phyloP scores from a whole-genome alignment of 2,329 filamentous ascomycete species.

The Phyllachora maydis region DNA sequence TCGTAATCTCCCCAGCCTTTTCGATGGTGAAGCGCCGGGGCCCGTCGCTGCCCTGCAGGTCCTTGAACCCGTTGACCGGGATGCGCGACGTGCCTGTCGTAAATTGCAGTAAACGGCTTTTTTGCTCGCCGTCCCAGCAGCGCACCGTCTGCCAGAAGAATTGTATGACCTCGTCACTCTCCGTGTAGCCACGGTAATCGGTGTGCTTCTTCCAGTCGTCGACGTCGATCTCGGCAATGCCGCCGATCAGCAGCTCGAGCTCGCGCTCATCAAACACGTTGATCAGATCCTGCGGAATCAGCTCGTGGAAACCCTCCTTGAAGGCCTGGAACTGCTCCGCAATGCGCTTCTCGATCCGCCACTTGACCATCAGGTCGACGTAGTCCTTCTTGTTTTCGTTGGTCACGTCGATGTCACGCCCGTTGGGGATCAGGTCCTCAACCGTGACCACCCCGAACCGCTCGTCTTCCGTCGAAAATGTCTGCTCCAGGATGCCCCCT shows the following conservation, averaged over 20 bases:
- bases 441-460: conserved; percentile 87
- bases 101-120: conserved; percentile 88
- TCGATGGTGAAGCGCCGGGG: conserved; percentile 94
- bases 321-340: conserved; percentile 98
- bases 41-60: conserved; percentile 90
- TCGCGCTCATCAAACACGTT: conserved; percentile 98
- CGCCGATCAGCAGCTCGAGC: conserved; percentile 85
- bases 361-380: conserved; percentile 94
- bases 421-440: conserved; percentile 80
- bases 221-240: conserved; percentile 98
- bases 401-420: conserved; percentile 83
- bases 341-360: conserved; percentile 97
- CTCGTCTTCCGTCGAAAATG: conserved; percentile 93
- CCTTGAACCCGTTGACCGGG: conserved; percentile 98
- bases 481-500: conserved; percentile 81
- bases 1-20: conserved; percentile 78
- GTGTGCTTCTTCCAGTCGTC: conserved; percentile 99
- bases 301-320: conserved; percentile 90
- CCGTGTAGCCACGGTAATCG: conserved; percentile 95
- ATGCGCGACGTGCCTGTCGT: conserved; percentile 95
- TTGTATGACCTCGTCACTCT: conserved; percentile 90
- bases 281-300: conserved; percentile 89
- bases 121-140: conserved; percentile 95
- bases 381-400: conserved; percentile 99
- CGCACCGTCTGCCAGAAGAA: conserved; percentile 98